A percentile compares a stretch with the other conserved stretches of the same genome.
Evolutionary conservation across 208 protist genomes (phyloP).

Genomic region (Acanthamoeba rhysodes): DNA sequence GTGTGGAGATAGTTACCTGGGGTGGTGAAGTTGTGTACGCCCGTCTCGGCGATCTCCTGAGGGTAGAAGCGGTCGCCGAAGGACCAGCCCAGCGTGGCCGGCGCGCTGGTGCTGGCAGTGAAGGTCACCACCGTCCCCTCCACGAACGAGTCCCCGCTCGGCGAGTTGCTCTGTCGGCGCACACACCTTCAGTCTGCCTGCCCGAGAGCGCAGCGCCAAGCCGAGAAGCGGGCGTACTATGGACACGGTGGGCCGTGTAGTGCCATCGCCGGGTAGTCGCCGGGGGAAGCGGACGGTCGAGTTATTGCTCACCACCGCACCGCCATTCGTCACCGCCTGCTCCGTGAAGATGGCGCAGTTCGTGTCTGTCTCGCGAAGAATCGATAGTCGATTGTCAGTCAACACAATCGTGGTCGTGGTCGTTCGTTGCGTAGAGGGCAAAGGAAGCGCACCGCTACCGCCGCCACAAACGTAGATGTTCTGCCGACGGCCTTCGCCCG

Average conservation of each 20-base stretch:
- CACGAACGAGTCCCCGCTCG: constrained; percentile 25
- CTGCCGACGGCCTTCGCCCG: constrained; percentile 13
- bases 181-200: neutral
- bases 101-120: neutral
- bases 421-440: neutral
- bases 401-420: neutral
- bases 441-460: neutral
- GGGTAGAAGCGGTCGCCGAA: neutral
- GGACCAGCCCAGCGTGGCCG: constrained; percentile 31
- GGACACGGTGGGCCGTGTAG: neutral
- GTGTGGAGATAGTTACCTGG: neutral
- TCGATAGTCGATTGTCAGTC: neutral
- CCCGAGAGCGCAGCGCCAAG: neutral
- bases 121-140: neutral
- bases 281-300: constrained; percentile 3
- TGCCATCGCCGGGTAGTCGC: neutral
- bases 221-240: neutral
- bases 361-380: neutral
- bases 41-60: neutral
- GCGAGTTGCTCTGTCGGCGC: neutral
- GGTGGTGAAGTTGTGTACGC: neutral
- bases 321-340: neutral
- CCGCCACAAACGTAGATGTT: constrained; percentile 28
- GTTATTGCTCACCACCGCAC: neutral
- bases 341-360: constrained; percentile 22